Percentiles rank a stretch among this genome's conserved stretches.
Evolutionary conservation across 2,329 filamentous ascomycete species (phyloP).

Genomic region (Parastagonospora nodorum): DNA sequence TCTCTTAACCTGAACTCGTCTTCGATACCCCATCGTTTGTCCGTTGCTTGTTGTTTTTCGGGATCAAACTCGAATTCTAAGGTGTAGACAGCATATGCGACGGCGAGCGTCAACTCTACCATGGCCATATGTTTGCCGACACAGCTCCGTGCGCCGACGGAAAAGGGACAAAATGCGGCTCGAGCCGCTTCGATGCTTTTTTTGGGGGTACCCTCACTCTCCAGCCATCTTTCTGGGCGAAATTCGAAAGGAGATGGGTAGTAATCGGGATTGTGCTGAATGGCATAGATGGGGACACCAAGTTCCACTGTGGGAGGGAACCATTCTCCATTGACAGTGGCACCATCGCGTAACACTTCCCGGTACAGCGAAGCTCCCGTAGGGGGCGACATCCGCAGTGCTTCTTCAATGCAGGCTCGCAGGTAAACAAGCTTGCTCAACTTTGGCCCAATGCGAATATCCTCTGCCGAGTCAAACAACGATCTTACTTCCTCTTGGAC

Average conservation of each 20-base stretch:
- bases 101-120: constrained; percentile 64
- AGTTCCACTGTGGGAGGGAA: constrained; percentile 28
- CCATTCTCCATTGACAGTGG: constrained; percentile 21
- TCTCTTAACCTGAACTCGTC: constrained; percentile 70
- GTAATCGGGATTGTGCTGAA: constrained; percentile 29
- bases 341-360: constrained; percentile 21
- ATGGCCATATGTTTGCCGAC: constrained; percentile 71
- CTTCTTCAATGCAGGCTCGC: constrained; percentile 40
- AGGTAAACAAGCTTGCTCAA: constrained; percentile 30
- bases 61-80: constrained; percentile 56
- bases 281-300: constrained; percentile 25
- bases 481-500: constrained; percentile 23
- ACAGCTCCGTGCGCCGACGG: constrained; percentile 68
- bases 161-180: constrained; percentile 69
- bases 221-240: constrained; percentile 28
- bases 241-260: constrained; percentile 23
- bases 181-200: constrained; percentile 5
- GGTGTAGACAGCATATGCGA: constrained; percentile 62
- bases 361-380: constrained; percentile 24
- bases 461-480: constrained; percentile 15
- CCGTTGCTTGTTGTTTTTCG: constrained; percentile 4
- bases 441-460: constrained; percentile 22
- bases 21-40: constrained; percentile 8
- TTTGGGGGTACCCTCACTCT: constrained; percentile 10
- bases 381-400: constrained; percentile 37